phyloP scores from a whole-genome alignment of 1,139 yeast species.

The Candida sojae region DNA sequence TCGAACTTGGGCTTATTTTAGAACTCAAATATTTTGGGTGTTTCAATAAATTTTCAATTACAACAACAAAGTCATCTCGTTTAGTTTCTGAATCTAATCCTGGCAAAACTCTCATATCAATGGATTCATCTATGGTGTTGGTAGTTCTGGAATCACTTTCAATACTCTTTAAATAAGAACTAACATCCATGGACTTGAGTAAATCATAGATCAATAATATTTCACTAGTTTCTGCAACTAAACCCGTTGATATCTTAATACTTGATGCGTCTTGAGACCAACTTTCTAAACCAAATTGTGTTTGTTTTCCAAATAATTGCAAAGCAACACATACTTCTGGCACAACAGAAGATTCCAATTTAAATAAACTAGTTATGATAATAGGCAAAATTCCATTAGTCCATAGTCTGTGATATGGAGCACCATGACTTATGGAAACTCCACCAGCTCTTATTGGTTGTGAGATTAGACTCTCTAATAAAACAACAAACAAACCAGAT shows the following conservation, averaged over 20 bases:
- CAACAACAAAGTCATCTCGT: conserved; percentile 40
- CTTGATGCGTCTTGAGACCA: conserved; percentile 67
- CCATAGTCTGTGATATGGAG: conserved; percentile 76
- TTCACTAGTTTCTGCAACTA: conserved; percentile 78
- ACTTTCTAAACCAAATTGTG: conserved; percentile 59
- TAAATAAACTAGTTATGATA: conserved; percentile 57
- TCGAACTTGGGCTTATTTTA: conserved; percentile 60
- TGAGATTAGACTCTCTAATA: conserved; percentile 77
- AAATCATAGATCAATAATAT: conserved; percentile 67
- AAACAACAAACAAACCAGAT: conserved; percentile 66
- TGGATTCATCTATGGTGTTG: conserved; percentile 12
- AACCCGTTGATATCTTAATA: conserved; percentile 61
- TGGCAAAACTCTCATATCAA: too few species aligned
- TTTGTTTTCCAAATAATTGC: conserved; percentile 65
- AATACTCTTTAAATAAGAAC: conserved; percentile 33
- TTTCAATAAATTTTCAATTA: conserved; percentile 69
- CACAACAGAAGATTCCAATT: conserved; percentile 62
- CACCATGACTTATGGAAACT: conserved; percentile 47
- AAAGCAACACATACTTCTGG: conserved; percentile 70
- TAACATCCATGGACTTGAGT: conserved; percentile 50
- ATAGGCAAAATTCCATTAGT: conserved; percentile 77
- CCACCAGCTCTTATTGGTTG: conserved; percentile 66
- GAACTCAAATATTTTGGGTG: conserved; percentile 85
- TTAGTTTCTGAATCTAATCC: background rate
- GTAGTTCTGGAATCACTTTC: conserved; percentile 16